Evolutionary conservation across 2,329 filamentous ascomycete species (phyloP).

Genomic region (Apiospora sp.): DNA sequence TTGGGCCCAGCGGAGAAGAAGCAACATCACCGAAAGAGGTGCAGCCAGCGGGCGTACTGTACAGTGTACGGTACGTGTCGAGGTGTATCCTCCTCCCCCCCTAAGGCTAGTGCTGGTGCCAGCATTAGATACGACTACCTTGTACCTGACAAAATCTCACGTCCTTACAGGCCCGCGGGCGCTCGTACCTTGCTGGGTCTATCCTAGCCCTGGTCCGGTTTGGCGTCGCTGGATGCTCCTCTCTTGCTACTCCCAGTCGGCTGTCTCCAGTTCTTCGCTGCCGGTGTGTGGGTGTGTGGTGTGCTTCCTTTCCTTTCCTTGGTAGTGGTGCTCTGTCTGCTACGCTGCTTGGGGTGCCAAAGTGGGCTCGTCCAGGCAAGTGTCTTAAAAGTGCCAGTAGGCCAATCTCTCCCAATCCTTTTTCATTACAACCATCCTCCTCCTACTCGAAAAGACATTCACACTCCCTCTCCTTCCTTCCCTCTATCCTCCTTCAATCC

Average conservation of each 20-base stretch:
- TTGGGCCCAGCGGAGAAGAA: slow-evolving; percentile 15
- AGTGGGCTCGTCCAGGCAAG: slow-evolving; percentile 30
- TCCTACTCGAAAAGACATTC: slow-evolving; percentile 58
- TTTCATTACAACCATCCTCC: slow-evolving; percentile 61
- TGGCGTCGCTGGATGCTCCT: slow-evolving; percentile 20
- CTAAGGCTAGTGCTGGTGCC: slow-evolving; percentile 19
- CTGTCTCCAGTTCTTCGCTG: slow-evolving; percentile 25
- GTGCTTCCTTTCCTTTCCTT: slow-evolving; percentile 24
- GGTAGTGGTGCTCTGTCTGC: slow-evolving; percentile 22
- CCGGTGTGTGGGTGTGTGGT: slow-evolving; percentile 26
- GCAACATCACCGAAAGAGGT: background rate
- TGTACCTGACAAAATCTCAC: slow-evolving; percentile 20
- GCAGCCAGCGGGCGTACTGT: background rate
- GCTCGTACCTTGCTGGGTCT: slow-evolving; percentile 26
- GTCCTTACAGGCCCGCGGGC: slow-evolving; percentile 22
- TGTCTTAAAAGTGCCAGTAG: slow-evolving; percentile 55
- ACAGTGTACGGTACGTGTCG: slow-evolving; percentile 19
- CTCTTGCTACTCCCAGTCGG: slow-evolving; percentile 14
- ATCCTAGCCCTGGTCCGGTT: slow-evolving; percentile 20
- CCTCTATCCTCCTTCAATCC: slow-evolving; percentile 49
- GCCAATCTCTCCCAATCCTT: slow-evolving; percentile 63
- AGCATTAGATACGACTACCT: slow-evolving; percentile 18
- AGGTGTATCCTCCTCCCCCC: background rate
- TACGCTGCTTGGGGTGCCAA: slow-evolving; percentile 19
- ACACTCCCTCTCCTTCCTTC: slow-evolving; percentile 44